phyloP scores from a whole-genome alignment of 306 rosid species.

The Vigna trinervia region DNA sequence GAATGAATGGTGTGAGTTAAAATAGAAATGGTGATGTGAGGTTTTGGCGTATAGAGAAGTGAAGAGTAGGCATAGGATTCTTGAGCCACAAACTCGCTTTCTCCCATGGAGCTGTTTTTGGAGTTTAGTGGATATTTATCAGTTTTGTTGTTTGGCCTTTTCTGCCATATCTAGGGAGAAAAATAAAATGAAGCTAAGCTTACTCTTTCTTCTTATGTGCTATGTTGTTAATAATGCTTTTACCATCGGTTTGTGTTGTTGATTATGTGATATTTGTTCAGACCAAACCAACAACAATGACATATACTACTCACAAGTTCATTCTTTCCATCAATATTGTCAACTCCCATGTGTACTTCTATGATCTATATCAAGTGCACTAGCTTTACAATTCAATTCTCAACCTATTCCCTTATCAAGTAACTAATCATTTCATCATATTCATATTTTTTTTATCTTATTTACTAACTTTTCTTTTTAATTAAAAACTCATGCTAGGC shows the following conservation, averaged over 20 bases:
- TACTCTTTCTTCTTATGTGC: neutral
- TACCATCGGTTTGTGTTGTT: neutral
- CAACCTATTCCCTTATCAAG: too few relatives aligned
- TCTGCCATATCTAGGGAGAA: neutral
- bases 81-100: constrained; percentile 57
- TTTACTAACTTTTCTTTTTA: too few relatives aligned
- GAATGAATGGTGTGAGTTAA: constrained; percentile 16
- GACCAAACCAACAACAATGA: neutral
- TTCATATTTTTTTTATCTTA: too few relatives aligned
- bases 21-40: constrained; percentile 14
- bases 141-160: constrained; percentile 28
- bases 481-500: too few relatives aligned
- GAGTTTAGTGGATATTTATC: constrained; percentile 39
- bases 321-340: constrained; percentile 11
- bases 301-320: neutral
- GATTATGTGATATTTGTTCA: neutral
- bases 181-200: neutral
- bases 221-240: too few relatives aligned
- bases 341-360: neutral
- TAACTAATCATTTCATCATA: too few relatives aligned
- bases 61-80: constrained; percentile 51
- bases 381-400: too few relatives aligned
- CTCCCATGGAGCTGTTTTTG: constrained; percentile 36
- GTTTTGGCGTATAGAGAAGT: constrained; percentile 40
- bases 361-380: neutral